Base-by-base conservation (phyloP, 768 basidiomycete species). In the Macrocybe gigantea region DNA sequence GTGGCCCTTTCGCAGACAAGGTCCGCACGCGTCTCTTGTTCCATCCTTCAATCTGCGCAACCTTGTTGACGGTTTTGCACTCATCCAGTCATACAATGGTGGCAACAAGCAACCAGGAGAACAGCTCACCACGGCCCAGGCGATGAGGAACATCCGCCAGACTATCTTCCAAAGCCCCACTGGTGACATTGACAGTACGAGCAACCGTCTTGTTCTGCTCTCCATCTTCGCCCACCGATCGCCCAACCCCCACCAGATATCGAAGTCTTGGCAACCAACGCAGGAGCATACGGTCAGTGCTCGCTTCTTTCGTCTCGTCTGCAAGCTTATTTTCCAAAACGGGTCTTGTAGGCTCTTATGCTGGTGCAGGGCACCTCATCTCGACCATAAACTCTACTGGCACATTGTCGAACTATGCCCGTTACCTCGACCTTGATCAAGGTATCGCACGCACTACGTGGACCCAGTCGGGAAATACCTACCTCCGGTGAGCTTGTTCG, bases 391-490 rank as follows among this genome's bases (percentile, higher is more conserved):
- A 77, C 50, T 52, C 56, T 6, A 70, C 66, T 1, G 74, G 67
- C 0, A 32, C 62, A 5, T 58, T 71, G 3, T 63, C 68, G 5
- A 66, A 77, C 51, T 88, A 83, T 56, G 69, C 61, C 22, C 75
- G 87, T 22, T 88, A 82, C 79, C 68, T 89, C 32, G 85, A 89
- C 52, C 65, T 89, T 31, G 85, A 88, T 50, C 64, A 76, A 50
- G 83, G 72, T 2, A 62, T 83, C 33, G 70, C 76, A 6, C 70
- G 74, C 31, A 79, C 83, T 0, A 66, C 67, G 1, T 88, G 87
- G 86, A 73, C 73, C 1, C 79, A 83, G 56, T 68, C 60, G 29
- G 69, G 68, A 15, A 60, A 58, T 6, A 63, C 66, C 10, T 78
- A 79, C 40, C 60, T 66, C 45, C 73, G 86, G 85, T 82, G 56